A percentile compares a stretch with the other conserved stretches of the same genome.
These are phyloP conservation scores for Phylloporus arenicola DNA, from an alignment of 768 basidiomycete species.

Conservation along the genomic window DNA sequence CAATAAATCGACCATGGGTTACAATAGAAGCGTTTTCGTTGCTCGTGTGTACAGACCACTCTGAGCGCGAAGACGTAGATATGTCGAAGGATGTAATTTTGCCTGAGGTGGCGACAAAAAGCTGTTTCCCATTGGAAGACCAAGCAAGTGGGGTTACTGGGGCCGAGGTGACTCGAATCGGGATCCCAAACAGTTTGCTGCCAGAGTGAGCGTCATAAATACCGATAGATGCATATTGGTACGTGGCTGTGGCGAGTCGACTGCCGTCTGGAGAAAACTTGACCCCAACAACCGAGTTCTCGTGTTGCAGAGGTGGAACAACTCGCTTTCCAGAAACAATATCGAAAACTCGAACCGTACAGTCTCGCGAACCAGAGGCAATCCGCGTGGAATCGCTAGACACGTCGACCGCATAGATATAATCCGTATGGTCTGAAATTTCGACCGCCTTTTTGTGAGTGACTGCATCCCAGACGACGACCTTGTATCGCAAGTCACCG, in stretches of 20 bases:
- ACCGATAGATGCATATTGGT: not conserved
- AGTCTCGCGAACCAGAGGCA: not conserved
- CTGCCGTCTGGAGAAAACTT: conserved; percentile 1
- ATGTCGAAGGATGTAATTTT: not conserved
- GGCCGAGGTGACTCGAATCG: not conserved
- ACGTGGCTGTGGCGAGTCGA: not conserved
- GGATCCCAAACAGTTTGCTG: not conserved
- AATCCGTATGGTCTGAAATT: not conserved
- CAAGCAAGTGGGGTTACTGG: not conserved
- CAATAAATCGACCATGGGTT: not conserved
- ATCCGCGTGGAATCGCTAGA: not conserved
- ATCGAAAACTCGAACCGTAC: not conserved
- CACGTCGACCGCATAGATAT: not conserved
- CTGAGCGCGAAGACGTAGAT: not conserved
- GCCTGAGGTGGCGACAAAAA: not conserved
- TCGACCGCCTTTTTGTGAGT: not conserved
- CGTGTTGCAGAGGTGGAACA: not conserved
- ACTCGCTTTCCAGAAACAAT: not conserved
- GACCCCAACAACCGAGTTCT: not conserved
- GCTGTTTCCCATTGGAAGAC: not conserved
- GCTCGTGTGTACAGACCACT: not conserved
- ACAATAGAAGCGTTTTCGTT: not conserved
- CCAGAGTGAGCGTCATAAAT: not conserved
- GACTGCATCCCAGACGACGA: not conserved
- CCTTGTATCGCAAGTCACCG: not conserved